These are phyloP conservation scores for Erysimum cheiri DNA, from an alignment of 441 rosid genomes.

Conservation along the genomic window DNA sequence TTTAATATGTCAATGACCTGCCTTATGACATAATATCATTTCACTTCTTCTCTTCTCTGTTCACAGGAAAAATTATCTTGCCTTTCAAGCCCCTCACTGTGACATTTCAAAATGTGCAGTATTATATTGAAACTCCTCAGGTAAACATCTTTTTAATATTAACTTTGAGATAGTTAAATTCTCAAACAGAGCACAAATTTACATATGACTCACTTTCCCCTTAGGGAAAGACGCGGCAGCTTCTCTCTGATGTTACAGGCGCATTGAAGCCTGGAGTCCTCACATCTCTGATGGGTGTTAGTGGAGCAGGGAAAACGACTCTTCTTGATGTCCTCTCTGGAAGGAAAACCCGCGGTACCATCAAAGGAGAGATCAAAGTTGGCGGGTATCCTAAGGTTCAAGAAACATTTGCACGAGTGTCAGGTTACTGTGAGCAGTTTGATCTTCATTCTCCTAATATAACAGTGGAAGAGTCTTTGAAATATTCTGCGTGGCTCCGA, in stretches of 20 bases:
- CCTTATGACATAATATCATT: neutral
- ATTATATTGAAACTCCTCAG: constrained; percentile 65
- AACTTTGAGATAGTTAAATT: neutral
- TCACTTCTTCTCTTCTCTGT: constrained; percentile 1
- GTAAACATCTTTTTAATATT: constrained; percentile 42
- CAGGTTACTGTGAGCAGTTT: constrained; percentile 78
- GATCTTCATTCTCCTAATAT: constrained; percentile 71
- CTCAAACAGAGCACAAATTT: constrained; percentile 46
- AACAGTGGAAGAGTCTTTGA: constrained; percentile 65
- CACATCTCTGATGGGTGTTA: constrained; percentile 91
- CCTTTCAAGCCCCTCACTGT: constrained; percentile 71
- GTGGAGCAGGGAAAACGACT: constrained; percentile 92
- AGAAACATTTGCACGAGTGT: constrained; percentile 71
- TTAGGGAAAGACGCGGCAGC: constrained; percentile 56
- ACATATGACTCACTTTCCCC: constrained; percentile 33
- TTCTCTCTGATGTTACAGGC: constrained; percentile 66
- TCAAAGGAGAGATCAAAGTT: constrained; percentile 56
- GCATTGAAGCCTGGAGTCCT: constrained; percentile 90
- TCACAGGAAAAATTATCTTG: constrained; percentile 57
- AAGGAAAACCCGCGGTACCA: constrained; percentile 66
- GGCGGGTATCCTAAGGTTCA: constrained; percentile 73
- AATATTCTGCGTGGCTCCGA: constrained; percentile 70
- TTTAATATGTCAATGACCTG: neutral
- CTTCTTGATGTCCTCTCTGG: constrained; percentile 77
- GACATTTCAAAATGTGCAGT: constrained; percentile 65